Evolutionary conservation across 176 grass and related monocot species (phyloP), one percentile per base, ranked within the genome.

Genomic region (Saccharum officinarum): DNA sequence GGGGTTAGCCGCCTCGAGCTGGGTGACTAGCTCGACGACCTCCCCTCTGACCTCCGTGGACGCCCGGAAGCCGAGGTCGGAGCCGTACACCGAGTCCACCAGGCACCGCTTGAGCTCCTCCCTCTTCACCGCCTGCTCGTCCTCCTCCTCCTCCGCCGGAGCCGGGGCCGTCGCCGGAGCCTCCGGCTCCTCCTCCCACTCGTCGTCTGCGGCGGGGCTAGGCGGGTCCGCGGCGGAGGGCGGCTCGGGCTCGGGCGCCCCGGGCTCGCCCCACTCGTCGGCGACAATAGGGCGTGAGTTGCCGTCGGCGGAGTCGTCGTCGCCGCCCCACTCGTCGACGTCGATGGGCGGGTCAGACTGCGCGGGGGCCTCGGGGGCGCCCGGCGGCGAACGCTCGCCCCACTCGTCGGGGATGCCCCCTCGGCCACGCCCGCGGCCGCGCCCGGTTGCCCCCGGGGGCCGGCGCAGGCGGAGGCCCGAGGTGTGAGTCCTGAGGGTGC

Each of bases 221-320:
- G 93, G 89, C 39, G 93, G 88, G 79, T 98, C 93, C 10, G 91
- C 85, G 20, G 76, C 28, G 16, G 87, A 89, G 44, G 82, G 73
- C 37, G 76, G 77, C 83, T 97, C 88, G 16, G 90, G 64, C 68
- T 91, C 91, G 18, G 49, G 75, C 60, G 37, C 78, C 14, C 61
- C 36, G 4, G 91, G 85, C 90, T 99, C 90, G 54, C 93, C 97
- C 97, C 93, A 91, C 33, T 94, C 93, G 28, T 98, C 96, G 47
- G 72, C 28, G 73, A 94, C 86, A 31, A 39, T 4, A 47, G 88
- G 67, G 26, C 67, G 73, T 3, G 88, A 79, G 75, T 61, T 83
- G 37, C 46, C 73, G 7, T 63, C 40, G 25, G 23, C 66, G 22
- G 26, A 60, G 7, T 38, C 11, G 3, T 61, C 41, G 26, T 83